Base-by-base conservation (phyloP, 2,329 filamentous ascomycete species). In the Blastomyces silverae region DNA sequence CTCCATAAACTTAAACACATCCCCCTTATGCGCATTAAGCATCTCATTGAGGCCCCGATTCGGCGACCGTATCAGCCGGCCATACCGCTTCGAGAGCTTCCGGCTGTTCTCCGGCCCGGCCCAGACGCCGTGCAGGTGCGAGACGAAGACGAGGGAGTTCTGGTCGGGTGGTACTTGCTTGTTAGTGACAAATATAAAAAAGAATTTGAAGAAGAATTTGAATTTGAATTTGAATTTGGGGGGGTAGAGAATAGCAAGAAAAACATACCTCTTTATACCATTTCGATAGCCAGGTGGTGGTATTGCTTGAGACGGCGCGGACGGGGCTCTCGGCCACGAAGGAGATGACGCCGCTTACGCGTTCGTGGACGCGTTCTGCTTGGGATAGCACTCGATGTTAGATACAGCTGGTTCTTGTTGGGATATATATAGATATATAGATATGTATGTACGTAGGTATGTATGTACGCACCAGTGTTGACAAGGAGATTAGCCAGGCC, bases 401-500 rank as follows among this genome's bases (percentile, higher is more conserved):
- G 55, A 34, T 8, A 20, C 28, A 10, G 31, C 10, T 52, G 60
- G 22, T 28, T 4, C 15, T 46, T 0, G 44, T 6, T 20, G 15
- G 15, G 15, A 20, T 34, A 46, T 46, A 15, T 3, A 44, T 11
- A 11, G 39, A 42, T 31, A 42, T 44, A 44, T 44, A 44, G n/a
- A 20, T n/a, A 20, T 46, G 4, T 20, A 28, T 2, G 4, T 28
- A 28, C 4, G 4, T 28, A 28, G 28, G 4, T 28, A 46, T 34
- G 31, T n/a, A 48, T 48, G 20, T 5, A 57, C 76, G 65, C 81
- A 90, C 90, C 86, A 79, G 91, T 83, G 70, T 88, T 88, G 11
- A 88, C 88, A 6, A 97, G 81, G 5, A 97, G 84, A 64, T 92
- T 85, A 65, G 94, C 88, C 59, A 97, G 85, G 1, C 91, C 92